Evolutionary conservation across 179 eudicot genomes (phyloP).

Genomic region (Carnegiea gigantea): DNA sequence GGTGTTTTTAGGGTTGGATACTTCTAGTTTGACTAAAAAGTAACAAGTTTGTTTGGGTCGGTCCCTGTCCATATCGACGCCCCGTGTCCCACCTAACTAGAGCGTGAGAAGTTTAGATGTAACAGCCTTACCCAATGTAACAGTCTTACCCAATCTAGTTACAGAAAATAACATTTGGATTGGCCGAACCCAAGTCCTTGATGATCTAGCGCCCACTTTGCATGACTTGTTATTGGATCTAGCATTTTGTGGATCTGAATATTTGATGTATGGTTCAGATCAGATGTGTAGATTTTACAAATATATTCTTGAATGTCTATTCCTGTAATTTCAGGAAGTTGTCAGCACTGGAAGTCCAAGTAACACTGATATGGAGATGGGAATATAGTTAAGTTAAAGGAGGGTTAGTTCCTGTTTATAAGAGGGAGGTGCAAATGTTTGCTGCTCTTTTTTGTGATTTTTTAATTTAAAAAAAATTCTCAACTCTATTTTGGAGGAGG

Average conservation of each 20-base stretch:
- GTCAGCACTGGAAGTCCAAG: constrained; percentile 20
- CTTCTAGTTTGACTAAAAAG: background rate
- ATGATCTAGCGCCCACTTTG: no score
- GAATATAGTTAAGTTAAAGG: constrained; percentile 11
- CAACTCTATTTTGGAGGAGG: background rate
- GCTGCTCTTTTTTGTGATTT: background rate
- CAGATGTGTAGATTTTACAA: background rate
- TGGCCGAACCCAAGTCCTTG: no score
- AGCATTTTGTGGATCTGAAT: background rate
- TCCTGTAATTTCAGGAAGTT: constrained; percentile 20
- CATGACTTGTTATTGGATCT: no score
- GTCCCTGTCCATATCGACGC: no score
- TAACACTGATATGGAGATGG: constrained; percentile 24
- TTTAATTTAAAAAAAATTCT: background rate
- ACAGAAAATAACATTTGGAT: no score
- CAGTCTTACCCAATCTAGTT: no score
- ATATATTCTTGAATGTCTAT: background rate
- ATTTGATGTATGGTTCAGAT: background rate
- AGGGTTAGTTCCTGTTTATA: background rate
- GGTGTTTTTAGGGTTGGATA: background rate
- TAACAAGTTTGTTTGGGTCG: no score
- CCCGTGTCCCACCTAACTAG: no score
- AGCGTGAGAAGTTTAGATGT: no score
- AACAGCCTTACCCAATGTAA: no score
- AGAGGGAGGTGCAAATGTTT: background rate